These are phyloP conservation scores for Colletotrichum costaricense DNA, from an alignment of 2,329 filamentous ascomycete genomes.

Conservation along the genomic window DNA sequence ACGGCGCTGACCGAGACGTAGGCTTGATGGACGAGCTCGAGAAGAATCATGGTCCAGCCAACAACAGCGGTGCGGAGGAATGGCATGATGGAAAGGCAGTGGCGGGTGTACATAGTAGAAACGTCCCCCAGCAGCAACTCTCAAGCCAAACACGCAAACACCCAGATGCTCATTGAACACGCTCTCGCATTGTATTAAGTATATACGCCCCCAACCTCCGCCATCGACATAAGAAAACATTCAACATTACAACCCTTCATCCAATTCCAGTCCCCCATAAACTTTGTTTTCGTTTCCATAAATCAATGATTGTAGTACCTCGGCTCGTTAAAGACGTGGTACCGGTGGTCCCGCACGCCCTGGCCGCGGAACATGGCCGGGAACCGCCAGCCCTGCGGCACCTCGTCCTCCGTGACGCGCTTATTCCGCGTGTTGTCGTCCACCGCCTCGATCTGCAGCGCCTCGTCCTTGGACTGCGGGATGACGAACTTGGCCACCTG, in stretches of 20 bases:
- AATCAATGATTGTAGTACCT: constrained; percentile 69
- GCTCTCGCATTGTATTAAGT: background rate
- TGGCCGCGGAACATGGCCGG: constrained; percentile 85
- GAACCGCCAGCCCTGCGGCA: constrained; percentile 84
- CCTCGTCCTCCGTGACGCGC: constrained; percentile 75
- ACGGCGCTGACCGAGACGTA: too few relatives aligned
- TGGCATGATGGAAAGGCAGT: background rate
- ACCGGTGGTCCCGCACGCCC: constrained; percentile 88
- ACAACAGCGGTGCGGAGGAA: background rate
- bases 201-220: background rate
- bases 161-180: background rate
- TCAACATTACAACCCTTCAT: constrained; percentile 1
- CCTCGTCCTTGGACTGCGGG: constrained; percentile 73
- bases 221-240: background rate
- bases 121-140: background rate
- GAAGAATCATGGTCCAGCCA: too few relatives aligned
- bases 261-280: background rate
- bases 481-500: constrained; percentile 97
- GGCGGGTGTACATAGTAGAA: background rate
- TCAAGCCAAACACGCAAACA: background rate
- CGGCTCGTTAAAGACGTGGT: constrained; percentile 96
- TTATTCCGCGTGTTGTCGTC: constrained; percentile 66
- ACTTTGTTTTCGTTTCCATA: constrained; percentile 1
- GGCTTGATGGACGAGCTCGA: too few relatives aligned
- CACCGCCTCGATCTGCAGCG: constrained; percentile 52